phyloP scores from a whole-genome alignment of 768 basidiomycete genomes.

The Panellus pusillus region DNA sequence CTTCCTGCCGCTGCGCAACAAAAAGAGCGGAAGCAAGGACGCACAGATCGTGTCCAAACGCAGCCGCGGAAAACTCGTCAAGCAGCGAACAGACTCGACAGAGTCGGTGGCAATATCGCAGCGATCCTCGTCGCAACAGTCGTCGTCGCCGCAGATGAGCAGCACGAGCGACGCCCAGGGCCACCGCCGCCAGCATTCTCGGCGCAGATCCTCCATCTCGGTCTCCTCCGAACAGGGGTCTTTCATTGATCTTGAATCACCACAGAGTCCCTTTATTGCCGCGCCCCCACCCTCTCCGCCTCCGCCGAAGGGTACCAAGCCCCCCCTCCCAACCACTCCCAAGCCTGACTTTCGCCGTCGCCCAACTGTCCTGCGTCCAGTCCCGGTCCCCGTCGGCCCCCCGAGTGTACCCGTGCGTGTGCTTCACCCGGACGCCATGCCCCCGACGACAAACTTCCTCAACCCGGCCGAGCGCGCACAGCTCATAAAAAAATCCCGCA shows the following conservation, averaged over 20 bases:
- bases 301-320: conserved; percentile 36
- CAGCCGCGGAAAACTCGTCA: conserved; percentile 15
- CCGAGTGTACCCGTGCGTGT: conserved; percentile 12
- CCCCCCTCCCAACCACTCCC: conserved; percentile 45
- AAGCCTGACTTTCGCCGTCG: conserved; percentile 43
- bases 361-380: conserved; percentile 5
- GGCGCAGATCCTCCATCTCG: conserved; percentile 25
- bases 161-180: background rate
- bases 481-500: conserved; percentile 70
- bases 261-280: conserved; percentile 14
- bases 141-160: background rate
- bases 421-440: conserved; percentile 32
- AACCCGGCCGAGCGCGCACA: conserved; percentile 66
- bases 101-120: background rate
- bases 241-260: conserved; percentile 19
- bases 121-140: background rate
- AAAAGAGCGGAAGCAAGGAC: background rate
- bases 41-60: background rate
- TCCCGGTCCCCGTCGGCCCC: background rate
- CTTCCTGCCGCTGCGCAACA: background rate
- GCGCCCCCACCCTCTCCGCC: conserved; percentile 26
- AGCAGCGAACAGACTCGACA: background rate
- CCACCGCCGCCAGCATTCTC: background rate
- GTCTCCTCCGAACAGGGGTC: conserved; percentile 26
- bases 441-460: conserved; percentile 70